These are phyloP conservation scores for Gossypium lobatum DNA, from an alignment of 441 rosid genomes.

Conservation along the genomic window DNA sequence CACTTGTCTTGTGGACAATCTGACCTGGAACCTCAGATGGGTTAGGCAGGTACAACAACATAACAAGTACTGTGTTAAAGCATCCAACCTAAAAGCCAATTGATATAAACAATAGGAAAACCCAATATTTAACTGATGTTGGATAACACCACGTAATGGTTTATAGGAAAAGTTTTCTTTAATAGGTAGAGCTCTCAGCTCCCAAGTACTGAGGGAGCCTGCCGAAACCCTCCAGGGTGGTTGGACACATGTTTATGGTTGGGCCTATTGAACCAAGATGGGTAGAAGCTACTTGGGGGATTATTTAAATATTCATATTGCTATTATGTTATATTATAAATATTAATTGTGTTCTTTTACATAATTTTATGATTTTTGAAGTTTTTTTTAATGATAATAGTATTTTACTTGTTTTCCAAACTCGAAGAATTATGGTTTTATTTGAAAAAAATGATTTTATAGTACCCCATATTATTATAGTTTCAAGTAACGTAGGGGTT, in stretches of 20 bases:
- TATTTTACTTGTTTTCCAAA: not conserved
- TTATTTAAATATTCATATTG: not conserved
- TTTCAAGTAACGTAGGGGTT: not conserved
- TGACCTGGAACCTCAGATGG: not conserved
- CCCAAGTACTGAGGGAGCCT: not conserved
- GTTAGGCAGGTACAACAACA: not conserved
- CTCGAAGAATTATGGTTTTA: not conserved
- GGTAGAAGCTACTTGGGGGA: not conserved
- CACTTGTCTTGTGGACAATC: not conserved
- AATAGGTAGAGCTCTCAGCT: not conserved
- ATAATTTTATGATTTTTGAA: not conserved
- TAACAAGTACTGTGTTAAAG: not conserved
- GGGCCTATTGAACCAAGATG: not conserved
- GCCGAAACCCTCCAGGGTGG: not conserved
- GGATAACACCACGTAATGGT: not conserved
- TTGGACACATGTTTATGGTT: not conserved
- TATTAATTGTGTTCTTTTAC: not conserved
- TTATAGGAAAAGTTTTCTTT: not conserved
- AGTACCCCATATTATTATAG: not conserved
- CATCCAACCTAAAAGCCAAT: not conserved
- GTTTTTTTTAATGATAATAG: not conserved
- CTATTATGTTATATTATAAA: not conserved
- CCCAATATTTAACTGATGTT: not conserved
- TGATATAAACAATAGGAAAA: not conserved
- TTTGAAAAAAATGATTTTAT: not conserved